Evolutionary conservation across 306 rosid species (phyloP), one percentile per base, ranked within the genome.

Genomic region (Castanea mollissima): DNA sequence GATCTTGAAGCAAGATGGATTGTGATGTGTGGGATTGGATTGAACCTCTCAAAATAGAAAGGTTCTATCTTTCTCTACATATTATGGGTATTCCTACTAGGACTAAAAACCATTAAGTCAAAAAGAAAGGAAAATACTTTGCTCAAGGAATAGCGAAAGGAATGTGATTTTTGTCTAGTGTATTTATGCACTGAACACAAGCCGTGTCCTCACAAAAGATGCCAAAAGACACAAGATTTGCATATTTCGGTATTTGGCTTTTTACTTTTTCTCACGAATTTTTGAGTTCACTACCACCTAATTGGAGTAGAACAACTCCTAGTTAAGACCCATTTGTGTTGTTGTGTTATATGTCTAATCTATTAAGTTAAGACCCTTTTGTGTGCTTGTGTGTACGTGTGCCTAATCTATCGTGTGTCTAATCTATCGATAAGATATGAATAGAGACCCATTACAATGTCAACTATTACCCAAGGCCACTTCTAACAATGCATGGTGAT

Each of bases 1-100:
- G 88, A 86, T 86, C 85, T 83, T 70, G 76, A 82, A 76, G 82
- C 78, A 80, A 73, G 74, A 55, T 73, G 51, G 79, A 78, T 56
- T 21, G 49, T 63, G 73, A 44, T 79, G 73, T 58, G 25, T 9
- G 44, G 16, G 76, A 46, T n/a, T 63, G 72, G 59, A 10, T 60
- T 23, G 67, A 11, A 6, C 7, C 16, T 41, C 12, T 41, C 46
- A 2, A 8, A 41, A 41, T 41, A 41, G 46, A 7, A 3, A 41
- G 46, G 11, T 41, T 41, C 46, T 41, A 41, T 41, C 3, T 8
- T 41, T 41, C 46, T 8, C 11, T 41, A 12, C 46, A 8, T 41
- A 41, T 8, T 20, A 3, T 58, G 64, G 21, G 64, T 58, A 21
- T 15, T 10, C 6, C 11, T 41, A 21, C 64, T 21, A n/a, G 64